Base-by-base conservation (phyloP, 768 basidiomycete species). In the Termitomyces sp. region DNA sequence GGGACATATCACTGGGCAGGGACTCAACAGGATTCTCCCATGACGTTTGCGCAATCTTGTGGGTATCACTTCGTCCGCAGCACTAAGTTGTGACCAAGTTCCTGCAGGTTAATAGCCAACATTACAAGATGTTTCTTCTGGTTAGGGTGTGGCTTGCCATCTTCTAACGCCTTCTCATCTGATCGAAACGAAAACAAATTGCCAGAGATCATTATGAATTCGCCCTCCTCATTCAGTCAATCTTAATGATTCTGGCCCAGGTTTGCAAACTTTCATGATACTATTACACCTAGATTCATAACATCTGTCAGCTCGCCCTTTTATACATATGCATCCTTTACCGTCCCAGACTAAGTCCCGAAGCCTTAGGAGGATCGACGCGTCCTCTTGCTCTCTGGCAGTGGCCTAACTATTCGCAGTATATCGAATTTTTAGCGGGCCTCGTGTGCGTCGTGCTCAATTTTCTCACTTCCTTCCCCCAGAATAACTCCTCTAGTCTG, bases 81-180 rank as follows among this genome's bases (percentile, higher is more conserved):
- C 26, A 58, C 34, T 9, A 26, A 62, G 49, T 11, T n/a, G 32
- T 57, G 8, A 5, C 15, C 26, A 30, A 51, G n/a, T 28, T 41
- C 24, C 51, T 42, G 24, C 59, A 90, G 89, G 61, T 74, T 92
- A 32, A 76, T 89, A 56, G 89, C 90, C 48, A 93, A 93, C 68
- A 90, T 93, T 51, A 87, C 87, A 24, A 79, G 91, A 64, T 93
- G 91, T 68, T 93, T 92, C 76, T 93, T 93, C 71, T 93, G 91
- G 91, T 71, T 93, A 35, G 91, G 91, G 77, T 79, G 59, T 28
- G 71, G 59, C 45, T 44, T 28, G 12, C 46, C 28, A 17, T 45
- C 3, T 19, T 41, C 12, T 6, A 42, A 26, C 24, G 37, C n/a
- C 19, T n/a, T 15, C 8, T 28, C 15, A 22, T 26, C 15, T 46